Evolutionary conservation across 164 flowering plant species (phyloP).

Genomic region (Aristolochia fimbriata): DNA sequence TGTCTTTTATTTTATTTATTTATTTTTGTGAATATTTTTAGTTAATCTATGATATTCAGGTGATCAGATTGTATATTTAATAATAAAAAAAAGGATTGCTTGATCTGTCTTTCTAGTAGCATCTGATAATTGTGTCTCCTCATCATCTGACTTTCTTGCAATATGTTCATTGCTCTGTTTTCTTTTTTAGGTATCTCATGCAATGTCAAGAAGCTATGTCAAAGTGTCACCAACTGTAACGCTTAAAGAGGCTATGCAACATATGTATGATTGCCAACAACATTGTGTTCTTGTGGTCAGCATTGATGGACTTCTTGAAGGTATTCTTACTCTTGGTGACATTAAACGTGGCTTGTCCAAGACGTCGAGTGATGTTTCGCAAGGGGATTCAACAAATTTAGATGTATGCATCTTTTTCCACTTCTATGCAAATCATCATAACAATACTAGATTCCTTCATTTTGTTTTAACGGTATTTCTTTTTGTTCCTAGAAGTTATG

Average conservation of each 20-base stretch:
- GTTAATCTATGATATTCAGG: too few species aligned
- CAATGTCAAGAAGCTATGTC: constrained; percentile 62
- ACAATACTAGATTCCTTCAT: too few species aligned
- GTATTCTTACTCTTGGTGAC: constrained; percentile 81
- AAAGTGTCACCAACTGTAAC: constrained; percentile 38
- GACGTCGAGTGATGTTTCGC: constrained; percentile 28
- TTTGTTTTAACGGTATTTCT: too few species aligned
- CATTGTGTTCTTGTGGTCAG: constrained; percentile 69
- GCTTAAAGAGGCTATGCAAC: constrained; percentile 51
- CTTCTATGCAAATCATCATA: not conserved
- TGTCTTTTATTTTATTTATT: not conserved
- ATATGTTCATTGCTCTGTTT: not conserved
- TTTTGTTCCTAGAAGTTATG: too few species aligned
- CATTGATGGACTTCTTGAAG: constrained; percentile 68
- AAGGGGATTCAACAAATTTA: constrained; percentile 25
- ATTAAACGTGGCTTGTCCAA: constrained; percentile 43
- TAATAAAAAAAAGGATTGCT: too few species aligned
- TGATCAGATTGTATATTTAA: too few species aligned
- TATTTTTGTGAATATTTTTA: not conserved
- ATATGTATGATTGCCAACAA: constrained; percentile 55
- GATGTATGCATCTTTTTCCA: constrained; percentile 45
- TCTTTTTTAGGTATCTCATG: constrained; percentile 63
- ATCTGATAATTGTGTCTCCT: not conserved
- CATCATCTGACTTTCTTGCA: not conserved
- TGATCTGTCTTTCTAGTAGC: not conserved